Base-by-base conservation (phyloP, 176 grass and related monocot species). In the Tillandsia leiboldiana region DNA sequence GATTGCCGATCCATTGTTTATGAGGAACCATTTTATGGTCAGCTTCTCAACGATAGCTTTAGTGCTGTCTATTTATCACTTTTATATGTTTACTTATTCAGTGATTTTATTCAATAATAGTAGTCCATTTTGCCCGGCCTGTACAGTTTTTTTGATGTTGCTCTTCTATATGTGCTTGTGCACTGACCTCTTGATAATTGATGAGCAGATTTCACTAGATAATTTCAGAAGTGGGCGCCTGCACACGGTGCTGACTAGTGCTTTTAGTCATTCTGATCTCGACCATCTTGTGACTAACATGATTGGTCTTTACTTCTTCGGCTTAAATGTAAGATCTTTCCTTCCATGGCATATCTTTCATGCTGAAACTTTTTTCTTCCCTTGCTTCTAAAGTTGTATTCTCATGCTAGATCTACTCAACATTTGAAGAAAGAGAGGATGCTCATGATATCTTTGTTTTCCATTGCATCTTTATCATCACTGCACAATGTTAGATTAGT, bases 281-380 rank as follows among this genome's bases (percentile, higher is more conserved):
- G 29, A 58, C 72, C 89, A 88, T 72, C 89, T 99, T 24, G 7
- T 93, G 63, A 69, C 71, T 66, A 92, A 92, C 83, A 92, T 90
- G 89, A 50, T 97, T 22, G 75, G 84, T 24, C 74, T 97, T 69
- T 97, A 86, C 83, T 92, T 90, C 84, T 97, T 92, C 48, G 89
- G 94, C 51, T 70, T 52, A 72, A 82, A 62, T 81, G 89, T 97
- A 90, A 85, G 89, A 27, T 70, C 42, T 65, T 18, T 49, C 0
- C 0, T 2, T 9, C 0, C 2, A 14, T 49, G 12, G 0, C 17
- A 48, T n/a, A 49, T 11, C 50, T 50, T 59, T 26, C 23, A 70
- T 67, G 28, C 13, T 53, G 1, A 50, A 54, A 53, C 48, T 49
- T 11, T 29, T 70, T 47, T 57, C 14, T 64, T 68, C 26, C 27